Evolutionary conservation across 2,329 filamentous ascomycete species (phyloP), one percentile per base, ranked within the genome.

Genomic region (Dothiorella sarmentorum): DNA sequence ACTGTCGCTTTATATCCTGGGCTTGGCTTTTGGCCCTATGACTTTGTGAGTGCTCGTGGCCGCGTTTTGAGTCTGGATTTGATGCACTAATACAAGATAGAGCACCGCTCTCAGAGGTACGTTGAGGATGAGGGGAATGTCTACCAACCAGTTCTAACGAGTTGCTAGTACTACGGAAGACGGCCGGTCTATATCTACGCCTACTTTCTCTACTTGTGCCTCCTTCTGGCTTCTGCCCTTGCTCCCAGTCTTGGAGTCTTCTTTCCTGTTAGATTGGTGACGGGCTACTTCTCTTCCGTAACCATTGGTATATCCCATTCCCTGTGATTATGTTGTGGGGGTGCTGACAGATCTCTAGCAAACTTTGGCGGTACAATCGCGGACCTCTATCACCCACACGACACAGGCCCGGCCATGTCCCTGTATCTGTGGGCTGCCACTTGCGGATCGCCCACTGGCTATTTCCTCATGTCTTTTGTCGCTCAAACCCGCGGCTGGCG

Each of bases 351-450:
- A 3, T 38, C 17, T 13, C 11, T 37, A 59, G 57, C 69, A 7
- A 73, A 73, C 35, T 72, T 72, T 27, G 77, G 77, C 3, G 77
- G 76, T 3, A 75, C 75, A 0, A 77, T 79, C 42, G 76, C 77
- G 2, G 75, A 79, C 62, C 66, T 80, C 43, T 75, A 75, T 62
- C 66, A 75, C 45, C 67, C 77, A 61, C 68, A 75, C 56, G 70
- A 76, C 40, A 76, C 74, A 1, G 75, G 75, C 5, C 69, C 68
- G 9, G 72, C 75, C 0, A 76, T 76, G 73, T 70, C 68, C 4
- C 65, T 74, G 40, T 78, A 77, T 38, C 70, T 79, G 0, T 79
- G 78, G 73, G 77, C 78, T 1, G 77, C 77, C 0, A 78, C 76
- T 0, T 73, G 72, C 15, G 77, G 77, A 0, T 76, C 73, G 13